phyloP scores from a whole-genome alignment of 176 grass and related monocot species.

The Avena insularis region DNA sequence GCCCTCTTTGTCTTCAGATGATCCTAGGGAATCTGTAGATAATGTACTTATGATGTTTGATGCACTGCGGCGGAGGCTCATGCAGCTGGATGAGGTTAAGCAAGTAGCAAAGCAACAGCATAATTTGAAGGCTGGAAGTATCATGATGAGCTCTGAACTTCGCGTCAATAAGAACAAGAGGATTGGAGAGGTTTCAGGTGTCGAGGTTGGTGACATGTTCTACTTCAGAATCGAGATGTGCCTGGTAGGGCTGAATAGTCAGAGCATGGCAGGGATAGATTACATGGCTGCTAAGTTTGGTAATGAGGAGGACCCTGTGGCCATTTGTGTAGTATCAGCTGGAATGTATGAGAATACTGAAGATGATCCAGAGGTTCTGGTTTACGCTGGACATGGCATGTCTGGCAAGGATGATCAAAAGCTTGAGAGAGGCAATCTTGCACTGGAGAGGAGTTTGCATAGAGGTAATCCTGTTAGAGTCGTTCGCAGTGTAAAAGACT shows the following conservation, averaged over 20 bases:
- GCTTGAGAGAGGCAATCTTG: slow-evolving; percentile 62
- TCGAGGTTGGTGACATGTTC: slow-evolving; percentile 83
- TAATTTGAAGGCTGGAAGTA: slow-evolving; percentile 15
- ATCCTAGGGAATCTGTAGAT: slow-evolving; percentile 21
- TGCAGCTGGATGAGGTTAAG: slow-evolving; percentile 18
- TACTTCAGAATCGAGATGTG: slow-evolving; percentile 91
- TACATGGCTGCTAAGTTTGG: slow-evolving; percentile 51
- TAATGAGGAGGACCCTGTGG: slow-evolving; percentile 50
- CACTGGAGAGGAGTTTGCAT: slow-evolving; percentile 57
- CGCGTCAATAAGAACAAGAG: slow-evolving; percentile 65
- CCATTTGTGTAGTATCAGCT: slow-evolving; percentile 71
- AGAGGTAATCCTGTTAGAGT: slow-evolving; percentile 55
- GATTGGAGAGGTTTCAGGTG: slow-evolving; percentile 67
- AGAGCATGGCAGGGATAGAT: slow-evolving; percentile 65
- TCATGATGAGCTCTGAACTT: slow-evolving; percentile 48
- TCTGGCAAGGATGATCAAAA: slow-evolving; percentile 67
- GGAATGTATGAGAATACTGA: slow-evolving; percentile 81
- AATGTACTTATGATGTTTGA: slow-evolving; percentile 29
- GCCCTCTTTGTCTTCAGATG: slow-evolving; percentile 13
- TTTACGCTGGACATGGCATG: slow-evolving; percentile 59
- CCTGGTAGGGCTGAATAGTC: slow-evolving; percentile 67
- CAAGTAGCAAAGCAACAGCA: slow-evolving; percentile 26
- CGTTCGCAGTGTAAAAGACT: slow-evolving; percentile 54
- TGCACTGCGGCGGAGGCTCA: neutral
- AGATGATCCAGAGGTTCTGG: slow-evolving; percentile 44